Percentiles rank a stretch among this genome's conserved stretches.
These are phyloP conservation scores for Neoboletus subvelutipes DNA, from an alignment of 768 basidiomycete species.

Conservation along the genomic window DNA sequence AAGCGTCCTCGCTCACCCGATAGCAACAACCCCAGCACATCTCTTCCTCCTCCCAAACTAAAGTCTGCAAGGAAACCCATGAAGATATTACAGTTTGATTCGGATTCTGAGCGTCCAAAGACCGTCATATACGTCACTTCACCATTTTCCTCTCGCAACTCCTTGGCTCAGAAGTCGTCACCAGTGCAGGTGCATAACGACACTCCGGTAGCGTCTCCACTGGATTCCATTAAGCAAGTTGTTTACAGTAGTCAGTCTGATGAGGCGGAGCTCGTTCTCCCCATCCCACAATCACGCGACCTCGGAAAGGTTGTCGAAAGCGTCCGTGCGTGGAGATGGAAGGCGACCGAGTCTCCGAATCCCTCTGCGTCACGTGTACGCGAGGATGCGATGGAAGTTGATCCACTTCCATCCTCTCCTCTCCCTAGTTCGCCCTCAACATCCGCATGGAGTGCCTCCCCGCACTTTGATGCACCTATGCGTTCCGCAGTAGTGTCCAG, in stretches of 20 bases:
- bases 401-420: slow-evolving; percentile 13
- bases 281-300: slow-evolving; percentile 26
- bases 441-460: not conserved
- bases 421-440: slow-evolving; percentile 7
- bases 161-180: slow-evolving; percentile 22
- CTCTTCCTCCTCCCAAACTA: slow-evolving; percentile 11
- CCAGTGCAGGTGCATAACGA: slow-evolving; percentile 1
- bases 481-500: slow-evolving; percentile 2
- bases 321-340: slow-evolving; percentile 45
- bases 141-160: slow-evolving; percentile 35
- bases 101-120: slow-evolving; percentile 3
- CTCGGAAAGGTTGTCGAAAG: slow-evolving; percentile 34
- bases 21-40: not conserved
- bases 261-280: slow-evolving; percentile 52
- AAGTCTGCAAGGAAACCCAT: slow-evolving; percentile 23
- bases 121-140: slow-evolving; percentile 11
- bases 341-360: slow-evolving; percentile 22
- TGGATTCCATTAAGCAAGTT: slow-evolving; percentile 31
- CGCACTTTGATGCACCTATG: slow-evolving; percentile 7
- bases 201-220: slow-evolving; percentile 16
- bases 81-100: slow-evolving; percentile 17
- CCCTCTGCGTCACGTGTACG: not conserved
- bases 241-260: slow-evolving; percentile 69
- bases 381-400: slow-evolving; percentile 21
- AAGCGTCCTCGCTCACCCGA: slow-evolving; percentile 31